Conservation (phyloP, 129 eudicot species). For the Centrapalus pauciflorus region DNA sequence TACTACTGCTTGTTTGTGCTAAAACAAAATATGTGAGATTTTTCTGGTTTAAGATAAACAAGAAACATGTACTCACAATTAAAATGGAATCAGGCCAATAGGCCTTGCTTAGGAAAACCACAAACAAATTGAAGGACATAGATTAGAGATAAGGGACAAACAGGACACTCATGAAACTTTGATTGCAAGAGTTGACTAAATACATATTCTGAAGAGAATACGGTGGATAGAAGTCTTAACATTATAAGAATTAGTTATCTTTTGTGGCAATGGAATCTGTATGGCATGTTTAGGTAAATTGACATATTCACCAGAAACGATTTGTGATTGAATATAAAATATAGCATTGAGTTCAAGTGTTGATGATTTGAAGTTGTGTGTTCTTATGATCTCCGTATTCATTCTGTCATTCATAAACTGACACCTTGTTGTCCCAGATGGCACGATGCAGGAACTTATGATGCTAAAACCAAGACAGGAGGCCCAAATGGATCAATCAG, state of each 20-base stretch:
- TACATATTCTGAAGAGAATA: not conserved
- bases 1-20: not conserved
- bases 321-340: not conserved
- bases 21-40: not conserved
- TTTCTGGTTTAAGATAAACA: constrained; percentile 3
- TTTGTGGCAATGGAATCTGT: not conserved
- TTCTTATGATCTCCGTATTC: not conserved
- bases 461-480: constrained; percentile 79
- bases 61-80: no score
- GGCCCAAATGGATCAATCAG: constrained; percentile 97
- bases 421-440: constrained; percentile 46
- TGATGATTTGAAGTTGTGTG: not conserved
- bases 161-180: not conserved
- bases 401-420: not conserved
- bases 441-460: constrained; percentile 98
- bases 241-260: not conserved
- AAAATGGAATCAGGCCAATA: not conserved
- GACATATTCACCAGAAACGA: not conserved
- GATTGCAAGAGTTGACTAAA: not conserved
- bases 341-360: not conserved
- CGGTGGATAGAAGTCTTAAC: not conserved
- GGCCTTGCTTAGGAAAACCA: not conserved
- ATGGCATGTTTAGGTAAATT: not conserved
- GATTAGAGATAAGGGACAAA: not conserved
- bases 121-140: not conserved